phyloP scores from a whole-genome alignment of 129 eudicot genomes.

The Escallonia rubra region DNA sequence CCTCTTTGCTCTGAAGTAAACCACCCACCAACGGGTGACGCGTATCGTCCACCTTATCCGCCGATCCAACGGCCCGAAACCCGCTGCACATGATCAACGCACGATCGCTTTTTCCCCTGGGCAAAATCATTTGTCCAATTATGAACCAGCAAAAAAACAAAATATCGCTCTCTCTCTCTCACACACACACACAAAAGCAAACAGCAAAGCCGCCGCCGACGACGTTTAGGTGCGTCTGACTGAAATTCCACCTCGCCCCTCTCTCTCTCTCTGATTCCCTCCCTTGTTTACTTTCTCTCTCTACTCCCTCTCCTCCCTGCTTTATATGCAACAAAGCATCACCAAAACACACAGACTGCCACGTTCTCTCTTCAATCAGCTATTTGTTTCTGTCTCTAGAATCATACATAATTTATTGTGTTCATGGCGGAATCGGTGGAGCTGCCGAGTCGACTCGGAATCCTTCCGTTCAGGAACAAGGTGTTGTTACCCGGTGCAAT shows the following conservation, averaged over 20 bases:
- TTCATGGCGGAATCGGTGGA: constrained; percentile 85
- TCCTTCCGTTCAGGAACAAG: constrained; percentile 92
- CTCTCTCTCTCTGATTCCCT: neutral
- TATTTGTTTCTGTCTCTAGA: neutral
- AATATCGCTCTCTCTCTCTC: too few species aligned
- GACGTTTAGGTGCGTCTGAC: constrained; percentile 1
- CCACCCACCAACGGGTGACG: neutral
- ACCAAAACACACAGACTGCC: neutral
- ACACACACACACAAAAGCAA: too few species aligned
- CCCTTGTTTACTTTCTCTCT: neutral
- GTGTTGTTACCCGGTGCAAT: constrained; percentile 92
- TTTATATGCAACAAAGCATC: constrained; percentile 1
- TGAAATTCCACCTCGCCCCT: neutral
- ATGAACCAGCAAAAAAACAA: too few species aligned
- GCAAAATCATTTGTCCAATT: too few species aligned
- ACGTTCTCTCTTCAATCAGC: neutral
- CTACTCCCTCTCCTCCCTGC: neutral
- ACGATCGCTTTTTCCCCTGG: too few species aligned
- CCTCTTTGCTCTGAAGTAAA: neutral
- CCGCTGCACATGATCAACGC: neutral
- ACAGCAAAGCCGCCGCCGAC: too few species aligned
- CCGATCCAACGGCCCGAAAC: neutral
- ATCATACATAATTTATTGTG: neutral
- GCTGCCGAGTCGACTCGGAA: constrained; percentile 80
- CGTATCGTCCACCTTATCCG: neutral